Base-by-base conservation (phyloP, 2,329 filamentous ascomycete species). In the Pleomassaria siparia region DNA sequence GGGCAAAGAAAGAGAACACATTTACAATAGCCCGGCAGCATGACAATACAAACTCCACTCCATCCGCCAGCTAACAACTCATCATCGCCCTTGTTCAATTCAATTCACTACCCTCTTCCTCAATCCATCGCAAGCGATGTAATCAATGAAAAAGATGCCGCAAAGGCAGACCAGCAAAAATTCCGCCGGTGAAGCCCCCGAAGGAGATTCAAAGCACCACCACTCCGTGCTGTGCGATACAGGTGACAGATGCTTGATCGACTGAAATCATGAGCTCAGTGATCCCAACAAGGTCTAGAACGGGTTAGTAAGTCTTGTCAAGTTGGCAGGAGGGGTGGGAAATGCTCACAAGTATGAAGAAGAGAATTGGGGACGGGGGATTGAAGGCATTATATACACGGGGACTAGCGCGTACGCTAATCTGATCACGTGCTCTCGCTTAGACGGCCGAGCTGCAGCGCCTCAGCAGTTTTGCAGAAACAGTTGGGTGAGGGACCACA, bases 181-280 rank as follows among this genome's bases (percentile, higher is more conserved):
- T 50, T 50, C 26, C 45, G 42, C 48, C 55, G 45, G 41, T 60
- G 55, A 60, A 56, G 60, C 59, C 60, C 58, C 60, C 59, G 59
- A 61, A 63, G 56, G 53, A 59, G 57, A 61, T 57, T 60, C 58
- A 62, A 55, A 59, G 41, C 48, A 47, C 37, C 28, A 58, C 59
- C 47, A 41, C 58, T 49, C 62, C 60, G 51, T 59, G 58, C 46
- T 64, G 62, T 65, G 62, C 62, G 57, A 64, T 65, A 59, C 54
- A 63, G 59, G 54, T 42, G 46, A 51, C 52, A 44, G n/a, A 49
- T 40, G 39, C 40, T 56, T 56, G 52, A 51, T 47, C 47, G 37
- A 50, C 57, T 46, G 47, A 41, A 46, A 54, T 54, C 54, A 43
- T 64, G 60, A 61, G 47, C 60, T 44, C 50, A 43, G 51, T 22